A percentile compares a stretch with the other conserved stretches of the same genome.
Conservation (phyloP, 2,329 filamentous ascomycete species). For the Scorias spongiosa region DNA sequence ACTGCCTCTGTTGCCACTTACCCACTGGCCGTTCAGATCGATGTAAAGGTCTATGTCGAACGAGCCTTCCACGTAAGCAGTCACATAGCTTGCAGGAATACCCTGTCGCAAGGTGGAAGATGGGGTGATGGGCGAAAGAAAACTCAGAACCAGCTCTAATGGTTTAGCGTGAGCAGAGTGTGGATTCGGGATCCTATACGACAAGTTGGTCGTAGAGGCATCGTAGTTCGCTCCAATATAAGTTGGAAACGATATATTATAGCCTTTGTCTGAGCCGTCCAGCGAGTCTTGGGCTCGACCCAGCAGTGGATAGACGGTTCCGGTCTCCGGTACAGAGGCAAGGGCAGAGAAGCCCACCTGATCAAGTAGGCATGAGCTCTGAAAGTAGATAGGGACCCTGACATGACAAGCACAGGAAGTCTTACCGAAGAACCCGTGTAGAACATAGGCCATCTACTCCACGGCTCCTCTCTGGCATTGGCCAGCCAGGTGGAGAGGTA, state of each 20-base stretch:
- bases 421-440: conserved; percentile 53
- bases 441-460: conserved; percentile 78
- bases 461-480: conserved; percentile 56
- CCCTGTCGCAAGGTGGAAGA: conserved; percentile 67
- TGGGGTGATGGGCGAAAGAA: conserved; percentile 65
- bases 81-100: conserved; percentile 68
- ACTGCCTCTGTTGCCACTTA: conserved; percentile 57
- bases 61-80: conserved; percentile 51
- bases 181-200: conserved; percentile 42
- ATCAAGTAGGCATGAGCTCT: conserved; percentile 6
- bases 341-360: conserved; percentile 48
- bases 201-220: conserved; percentile 55
- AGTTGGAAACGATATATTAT: conserved; percentile 41
- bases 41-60: conserved; percentile 36
- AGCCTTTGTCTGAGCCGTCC: conserved; percentile 29
- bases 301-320: conserved; percentile 47
- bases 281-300: conserved; percentile 52
- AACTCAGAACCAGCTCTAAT: conserved; percentile 45
- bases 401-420: neutral
- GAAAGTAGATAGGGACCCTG: neutral
- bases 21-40: conserved; percentile 50
- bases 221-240: conserved; percentile 51
- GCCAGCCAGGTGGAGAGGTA: conserved; percentile 41
- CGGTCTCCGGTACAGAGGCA: conserved; percentile 44
- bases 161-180: conserved; percentile 20